Percentiles rank a stretch among this genome's conserved stretches.
Evolutionary conservation across 2,329 filamentous ascomycete species (phyloP).

Genomic region (Ascochyta koolunga): DNA sequence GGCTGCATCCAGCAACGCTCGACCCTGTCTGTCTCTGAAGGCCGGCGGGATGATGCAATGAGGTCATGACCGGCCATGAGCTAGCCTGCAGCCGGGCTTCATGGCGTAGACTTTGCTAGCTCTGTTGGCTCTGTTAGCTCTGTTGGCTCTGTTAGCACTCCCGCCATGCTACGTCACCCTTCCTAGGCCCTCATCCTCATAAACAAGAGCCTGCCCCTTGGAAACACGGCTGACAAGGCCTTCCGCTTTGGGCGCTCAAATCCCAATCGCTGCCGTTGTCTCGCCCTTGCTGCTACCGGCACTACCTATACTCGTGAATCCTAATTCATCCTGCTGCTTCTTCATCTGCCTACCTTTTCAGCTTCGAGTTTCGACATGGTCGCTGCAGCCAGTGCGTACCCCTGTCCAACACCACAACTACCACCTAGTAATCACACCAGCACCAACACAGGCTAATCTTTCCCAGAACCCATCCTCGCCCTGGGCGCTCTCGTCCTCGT

Average conservation of each 20-base stretch:
- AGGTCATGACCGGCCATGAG: background rate
- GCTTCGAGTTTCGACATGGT: constrained; percentile 9
- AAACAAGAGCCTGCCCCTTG: constrained; percentile 14
- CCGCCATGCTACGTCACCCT: constrained; percentile 12
- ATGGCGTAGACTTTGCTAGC: too few relatives aligned
- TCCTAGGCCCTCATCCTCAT: background rate
- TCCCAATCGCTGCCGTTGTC: background rate
- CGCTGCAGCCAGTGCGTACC: constrained; percentile 26
- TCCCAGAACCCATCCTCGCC: constrained; percentile 61
- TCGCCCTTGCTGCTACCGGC: background rate
- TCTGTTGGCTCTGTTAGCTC: background rate
- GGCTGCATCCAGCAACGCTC: constrained; percentile 11
- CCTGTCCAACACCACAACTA: constrained; percentile 1
- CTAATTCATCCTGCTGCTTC: constrained; percentile 1
- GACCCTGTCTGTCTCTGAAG: background rate
- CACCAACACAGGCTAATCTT: background rate
- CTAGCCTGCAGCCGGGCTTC: constrained; percentile 1
- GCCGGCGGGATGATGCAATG: constrained; percentile 15
- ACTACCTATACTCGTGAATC: background rate
- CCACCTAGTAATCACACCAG: background rate
- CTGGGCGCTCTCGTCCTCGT: constrained; percentile 66
- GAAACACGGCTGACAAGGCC: background rate
- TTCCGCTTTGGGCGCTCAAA: constrained; percentile 14
- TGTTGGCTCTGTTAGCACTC: background rate
- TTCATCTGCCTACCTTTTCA: background rate